Evolutionary conservation across 768 basidiomycete genomes (phyloP).

Genomic region (Russula sp.): DNA sequence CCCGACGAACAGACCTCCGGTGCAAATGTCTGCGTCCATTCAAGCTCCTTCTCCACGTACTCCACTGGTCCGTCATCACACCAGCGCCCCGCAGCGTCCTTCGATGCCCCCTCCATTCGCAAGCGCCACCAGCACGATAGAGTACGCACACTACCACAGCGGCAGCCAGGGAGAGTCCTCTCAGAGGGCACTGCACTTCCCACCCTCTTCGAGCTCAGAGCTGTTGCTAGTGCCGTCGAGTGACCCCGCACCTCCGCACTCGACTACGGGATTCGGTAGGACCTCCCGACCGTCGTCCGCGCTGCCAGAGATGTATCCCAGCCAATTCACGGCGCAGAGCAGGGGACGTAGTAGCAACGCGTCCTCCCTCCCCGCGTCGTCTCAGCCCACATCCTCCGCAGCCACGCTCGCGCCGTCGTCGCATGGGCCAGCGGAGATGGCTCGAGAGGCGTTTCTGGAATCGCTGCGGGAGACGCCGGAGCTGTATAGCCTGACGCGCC

Average conservation of each 20-base stretch:
- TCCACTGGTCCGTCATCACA: background rate
- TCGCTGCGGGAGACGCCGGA: constrained; percentile 39
- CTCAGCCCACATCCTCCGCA: constrained; percentile 8
- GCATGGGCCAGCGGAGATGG: constrained; percentile 9
- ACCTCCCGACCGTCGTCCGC: background rate
- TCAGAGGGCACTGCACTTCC: background rate
- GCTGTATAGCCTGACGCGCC: constrained; percentile 47
- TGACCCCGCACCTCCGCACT: background rate
- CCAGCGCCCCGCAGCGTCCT: background rate
- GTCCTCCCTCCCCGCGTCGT: constrained; percentile 11
- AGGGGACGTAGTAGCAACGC: background rate
- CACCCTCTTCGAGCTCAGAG: constrained; percentile 9
- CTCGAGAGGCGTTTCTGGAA: constrained; percentile 27
- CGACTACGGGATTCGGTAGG: background rate
- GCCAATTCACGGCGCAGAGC: background rate
- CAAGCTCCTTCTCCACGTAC: background rate
- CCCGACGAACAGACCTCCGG: constrained; percentile 21
- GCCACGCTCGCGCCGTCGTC: background rate
- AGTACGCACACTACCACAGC: background rate
- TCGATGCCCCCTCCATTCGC: background rate
- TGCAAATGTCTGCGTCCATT: constrained; percentile 11
- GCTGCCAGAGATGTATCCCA: background rate
- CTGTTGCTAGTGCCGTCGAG: constrained; percentile 6
- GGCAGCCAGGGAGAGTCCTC: background rate
- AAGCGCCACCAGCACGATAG: background rate